Conservation (phyloP, 2,329 filamentous ascomycete genomes). For the Phoma sp. region DNA sequence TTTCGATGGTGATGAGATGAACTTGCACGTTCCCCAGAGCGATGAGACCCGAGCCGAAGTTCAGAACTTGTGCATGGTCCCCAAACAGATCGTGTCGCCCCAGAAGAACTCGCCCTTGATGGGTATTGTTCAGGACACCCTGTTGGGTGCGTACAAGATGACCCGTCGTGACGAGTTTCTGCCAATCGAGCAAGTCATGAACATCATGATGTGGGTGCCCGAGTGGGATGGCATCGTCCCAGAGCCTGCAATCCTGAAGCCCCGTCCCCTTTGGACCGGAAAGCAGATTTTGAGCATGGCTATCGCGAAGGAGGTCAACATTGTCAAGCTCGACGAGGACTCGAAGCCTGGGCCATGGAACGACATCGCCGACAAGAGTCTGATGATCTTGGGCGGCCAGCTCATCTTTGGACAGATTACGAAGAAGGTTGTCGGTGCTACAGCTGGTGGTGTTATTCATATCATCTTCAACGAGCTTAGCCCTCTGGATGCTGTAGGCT, state of each 20-base stretch:
- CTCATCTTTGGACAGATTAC: conserved; percentile 88
- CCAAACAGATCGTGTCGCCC: conserved; percentile 96
- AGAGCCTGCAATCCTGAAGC: conserved; percentile 91
- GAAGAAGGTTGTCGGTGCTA: conserved; percentile 94
- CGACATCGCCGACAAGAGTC: conserved; percentile 78
- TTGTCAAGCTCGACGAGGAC: conserved; percentile 66
- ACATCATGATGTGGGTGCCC: conserved; percentile 95
- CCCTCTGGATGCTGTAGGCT: conserved; percentile 83
- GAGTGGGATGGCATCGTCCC: conserved; percentile 97
- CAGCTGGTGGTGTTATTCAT: conserved; percentile 89
- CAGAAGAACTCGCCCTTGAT: conserved; percentile 97
- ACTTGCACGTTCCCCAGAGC: conserved; percentile 97
- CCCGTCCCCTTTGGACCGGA: conserved; percentile 91
- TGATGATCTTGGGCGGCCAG: conserved; percentile 86
- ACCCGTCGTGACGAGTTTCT: conserved; percentile 92
- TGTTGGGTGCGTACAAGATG: conserved; percentile 97
- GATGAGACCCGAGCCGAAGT: conserved; percentile 97
- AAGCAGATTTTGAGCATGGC: conserved; percentile 97
- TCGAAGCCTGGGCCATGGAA: conserved; percentile 57
- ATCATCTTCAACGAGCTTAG: conserved; percentile 96
- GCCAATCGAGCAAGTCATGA: conserved; percentile 91
- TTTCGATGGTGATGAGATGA: conserved; percentile 99
- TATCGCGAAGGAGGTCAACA: conserved; percentile 85
- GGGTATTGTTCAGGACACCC: conserved; percentile 98
- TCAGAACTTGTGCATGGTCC: conserved; percentile 95